These are phyloP conservation scores for Chlorella vulgaris DNA, from an alignment of 139 green algal genomes.

Conservation along the genomic window DNA sequence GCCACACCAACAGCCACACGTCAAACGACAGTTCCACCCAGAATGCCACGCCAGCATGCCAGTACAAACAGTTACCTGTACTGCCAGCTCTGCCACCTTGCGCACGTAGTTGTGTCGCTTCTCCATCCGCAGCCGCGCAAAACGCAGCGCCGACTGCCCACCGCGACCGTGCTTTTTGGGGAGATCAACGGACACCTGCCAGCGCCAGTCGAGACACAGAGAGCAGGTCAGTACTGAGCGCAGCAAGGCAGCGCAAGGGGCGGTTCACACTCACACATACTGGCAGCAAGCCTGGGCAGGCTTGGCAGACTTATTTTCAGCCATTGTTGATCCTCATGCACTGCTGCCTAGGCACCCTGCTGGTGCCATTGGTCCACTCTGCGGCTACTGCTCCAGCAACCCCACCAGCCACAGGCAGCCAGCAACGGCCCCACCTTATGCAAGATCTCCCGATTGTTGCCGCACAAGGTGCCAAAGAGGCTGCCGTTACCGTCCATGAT, in stretches of 20 bases:
- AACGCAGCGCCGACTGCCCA: constrained; percentile 97
- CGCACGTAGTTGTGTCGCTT: constrained; percentile 99
- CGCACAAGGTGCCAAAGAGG: constrained; percentile 95
- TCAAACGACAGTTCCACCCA: too few relatives aligned
- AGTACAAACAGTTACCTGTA: constrained; percentile 13
- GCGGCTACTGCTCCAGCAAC: neutral
- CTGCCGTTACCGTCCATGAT: constrained; percentile 99
- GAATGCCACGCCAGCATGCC: neutral
- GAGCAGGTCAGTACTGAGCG: neutral
- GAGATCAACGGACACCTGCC: constrained; percentile 90
- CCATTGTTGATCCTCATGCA: too few relatives aligned
- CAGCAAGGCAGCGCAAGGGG: neutral
- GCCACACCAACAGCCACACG: too few relatives aligned
- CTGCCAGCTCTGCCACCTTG: constrained; percentile 53
- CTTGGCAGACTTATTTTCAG: too few relatives aligned
- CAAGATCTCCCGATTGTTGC: constrained; percentile 95
- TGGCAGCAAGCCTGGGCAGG: too few relatives aligned
- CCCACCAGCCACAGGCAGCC: neutral
- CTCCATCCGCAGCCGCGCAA: constrained; percentile 96
- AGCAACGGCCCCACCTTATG: constrained; percentile 74
- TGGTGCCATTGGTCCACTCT: too few relatives aligned
- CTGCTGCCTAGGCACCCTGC: too few relatives aligned
- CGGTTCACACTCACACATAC: neutral
- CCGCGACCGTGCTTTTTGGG: constrained; percentile 99
- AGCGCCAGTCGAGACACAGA: neutral